Evolutionary conservation across 371 early-diverging fungal genomes (phyloP).

Genomic region (Mortierella sp.): DNA sequence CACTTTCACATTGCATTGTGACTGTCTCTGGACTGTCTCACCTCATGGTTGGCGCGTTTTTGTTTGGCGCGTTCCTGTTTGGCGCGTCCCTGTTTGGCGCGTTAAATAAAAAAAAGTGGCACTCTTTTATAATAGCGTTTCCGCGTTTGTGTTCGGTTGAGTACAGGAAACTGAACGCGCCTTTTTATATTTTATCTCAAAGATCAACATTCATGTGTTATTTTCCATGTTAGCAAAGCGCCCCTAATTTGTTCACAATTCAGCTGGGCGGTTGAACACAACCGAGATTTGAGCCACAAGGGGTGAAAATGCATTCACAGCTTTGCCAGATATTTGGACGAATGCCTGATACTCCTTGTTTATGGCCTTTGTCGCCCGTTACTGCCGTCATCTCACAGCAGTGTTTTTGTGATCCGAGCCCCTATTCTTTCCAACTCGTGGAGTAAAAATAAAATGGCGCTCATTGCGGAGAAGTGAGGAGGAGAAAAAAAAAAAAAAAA

Average conservation of each 20-base stretch:
- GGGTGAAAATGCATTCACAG: no score
- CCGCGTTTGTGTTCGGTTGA: background rate
- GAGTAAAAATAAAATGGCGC: background rate
- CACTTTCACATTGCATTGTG: background rate
- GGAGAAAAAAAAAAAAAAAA: constrained; percentile 6
- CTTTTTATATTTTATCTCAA: background rate
- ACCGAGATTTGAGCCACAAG: no score
- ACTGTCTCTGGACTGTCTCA: no score
- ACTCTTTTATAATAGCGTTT: background rate
- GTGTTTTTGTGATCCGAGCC: constrained; percentile 11
- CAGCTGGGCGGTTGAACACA: no score
- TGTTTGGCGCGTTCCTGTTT: no score
- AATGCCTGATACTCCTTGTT: background rate
- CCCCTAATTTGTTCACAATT: no score
- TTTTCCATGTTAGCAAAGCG: no score
- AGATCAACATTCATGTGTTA: background rate
- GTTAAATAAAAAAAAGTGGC: background rate
- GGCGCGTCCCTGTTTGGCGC: background rate
- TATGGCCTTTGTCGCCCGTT: constrained; percentile 21
- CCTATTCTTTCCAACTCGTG: constrained; percentile 31
- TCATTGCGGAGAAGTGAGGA: background rate
- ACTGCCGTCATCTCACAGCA: constrained; percentile 15
- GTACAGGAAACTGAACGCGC: background rate
- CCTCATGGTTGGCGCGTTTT: no score
- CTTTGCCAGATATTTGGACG: no score